Conservation (phyloP, 495 filamentous ascomycete genomes). For the Aspergillus steynii region DNA sequence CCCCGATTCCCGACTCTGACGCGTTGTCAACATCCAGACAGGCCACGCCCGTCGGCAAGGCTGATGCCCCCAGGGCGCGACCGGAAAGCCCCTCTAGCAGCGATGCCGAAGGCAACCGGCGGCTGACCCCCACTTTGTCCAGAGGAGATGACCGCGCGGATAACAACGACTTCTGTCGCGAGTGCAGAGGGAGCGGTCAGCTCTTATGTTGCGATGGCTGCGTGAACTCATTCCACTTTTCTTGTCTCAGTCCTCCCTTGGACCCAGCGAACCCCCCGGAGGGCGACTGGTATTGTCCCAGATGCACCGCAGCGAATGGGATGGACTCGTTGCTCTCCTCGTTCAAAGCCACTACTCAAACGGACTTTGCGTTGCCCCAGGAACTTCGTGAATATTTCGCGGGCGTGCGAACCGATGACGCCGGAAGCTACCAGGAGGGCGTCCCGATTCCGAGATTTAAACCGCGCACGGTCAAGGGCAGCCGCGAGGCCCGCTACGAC, state of each 20-base stretch:
- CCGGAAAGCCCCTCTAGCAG: conserved; percentile 24
- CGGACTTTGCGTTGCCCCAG: conserved; percentile 70
- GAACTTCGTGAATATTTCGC: conserved; percentile 71
- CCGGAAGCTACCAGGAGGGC: conserved; percentile 77
- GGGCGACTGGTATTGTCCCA: conserved; percentile 82
- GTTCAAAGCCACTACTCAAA: conserved; percentile 64
- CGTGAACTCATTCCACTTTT: conserved; percentile 80
- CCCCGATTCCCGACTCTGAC: conserved; percentile 17
- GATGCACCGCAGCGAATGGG: conserved; percentile 58
- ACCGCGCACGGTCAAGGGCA: conserved; percentile 20
- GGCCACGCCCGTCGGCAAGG: background rate
- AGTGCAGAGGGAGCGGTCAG: conserved; percentile 78
- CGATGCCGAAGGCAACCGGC: conserved; percentile 28
- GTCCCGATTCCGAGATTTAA: conserved; percentile 32
- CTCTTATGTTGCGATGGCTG: conserved; percentile 94
- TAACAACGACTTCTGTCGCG: conserved; percentile 84
- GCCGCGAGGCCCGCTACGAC: conserved; percentile 31
- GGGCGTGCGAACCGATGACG: conserved; percentile 67
- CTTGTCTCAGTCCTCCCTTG: conserved; percentile 79
- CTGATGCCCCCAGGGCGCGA: conserved; percentile 8
- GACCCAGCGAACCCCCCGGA: conserved; percentile 61
- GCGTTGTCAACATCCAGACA: conserved; percentile 15
- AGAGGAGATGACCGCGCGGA: conserved; percentile 45
- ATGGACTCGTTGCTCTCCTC: conserved; percentile 60
- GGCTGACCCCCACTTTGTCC: conserved; percentile 20